Evolutionary conservation across 2,329 filamentous ascomycete genomes (phyloP).

Genomic region (Neofusicoccum ribis): DNA sequence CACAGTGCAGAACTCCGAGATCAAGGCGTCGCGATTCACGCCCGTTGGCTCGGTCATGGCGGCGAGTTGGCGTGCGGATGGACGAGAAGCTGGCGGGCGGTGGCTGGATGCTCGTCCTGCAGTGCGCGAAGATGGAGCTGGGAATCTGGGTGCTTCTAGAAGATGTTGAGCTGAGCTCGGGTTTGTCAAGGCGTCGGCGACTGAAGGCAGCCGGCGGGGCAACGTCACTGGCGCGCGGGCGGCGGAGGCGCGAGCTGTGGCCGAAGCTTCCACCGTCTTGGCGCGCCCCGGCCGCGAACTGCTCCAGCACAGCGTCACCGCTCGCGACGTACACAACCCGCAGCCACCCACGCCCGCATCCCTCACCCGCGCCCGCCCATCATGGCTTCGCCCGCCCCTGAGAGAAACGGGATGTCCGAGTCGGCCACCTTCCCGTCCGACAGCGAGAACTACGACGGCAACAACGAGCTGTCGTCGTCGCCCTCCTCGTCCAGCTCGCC

Average conservation of each 20-base stretch:
- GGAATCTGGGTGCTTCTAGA: too few species aligned
- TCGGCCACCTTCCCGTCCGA: slow-evolving; percentile 78
- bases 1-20: slow-evolving; percentile 37
- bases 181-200: neutral
- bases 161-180: neutral
- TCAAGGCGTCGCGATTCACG: slow-evolving; percentile 34
- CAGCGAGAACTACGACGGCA: slow-evolving; percentile 75
- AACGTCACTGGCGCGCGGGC: slow-evolving; percentile 14
- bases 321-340: neutral
- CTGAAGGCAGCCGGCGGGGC: slow-evolving; percentile 14
- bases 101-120: neutral
- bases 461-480: slow-evolving; percentile 61
- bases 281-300: neutral
- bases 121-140: neutral
- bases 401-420: slow-evolving; percentile 54
- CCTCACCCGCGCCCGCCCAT: neutral
- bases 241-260: neutral
- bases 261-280: slow-evolving; percentile 5
- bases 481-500: slow-evolving; percentile 64
- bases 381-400: slow-evolving; percentile 17
- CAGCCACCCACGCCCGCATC: neutral
- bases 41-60: slow-evolving; percentile 35
- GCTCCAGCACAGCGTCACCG: neutral
- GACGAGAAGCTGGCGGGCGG: neutral
- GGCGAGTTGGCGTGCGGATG: too few species aligned